These are phyloP conservation scores for Camelina laxa DNA, from an alignment of 345 rosid species.

Conservation along the genomic window DNA sequence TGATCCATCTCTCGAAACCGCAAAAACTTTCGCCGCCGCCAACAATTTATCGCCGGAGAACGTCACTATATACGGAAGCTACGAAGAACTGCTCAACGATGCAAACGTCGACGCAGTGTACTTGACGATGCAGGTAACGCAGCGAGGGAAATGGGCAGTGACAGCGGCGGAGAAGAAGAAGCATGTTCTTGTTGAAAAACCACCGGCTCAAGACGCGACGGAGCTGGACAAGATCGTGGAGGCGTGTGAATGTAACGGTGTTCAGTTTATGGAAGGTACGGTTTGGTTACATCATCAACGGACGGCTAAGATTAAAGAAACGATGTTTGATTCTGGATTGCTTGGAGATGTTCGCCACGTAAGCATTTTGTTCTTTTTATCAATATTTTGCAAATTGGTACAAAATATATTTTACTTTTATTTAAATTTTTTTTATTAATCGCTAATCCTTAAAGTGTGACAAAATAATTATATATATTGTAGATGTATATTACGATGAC, in stretches of 20 bases:
- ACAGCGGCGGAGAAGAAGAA: constrained; percentile 60
- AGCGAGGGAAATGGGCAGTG: constrained; percentile 62
- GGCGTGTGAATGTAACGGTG: constrained; percentile 66
- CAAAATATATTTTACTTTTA: constrained; percentile 14
- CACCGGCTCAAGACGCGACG: constrained; percentile 55
- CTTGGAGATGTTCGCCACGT: constrained; percentile 52
- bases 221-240: constrained; percentile 62
- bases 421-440: neutral
- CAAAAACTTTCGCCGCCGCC: constrained; percentile 51
- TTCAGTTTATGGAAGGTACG: constrained; percentile 80
- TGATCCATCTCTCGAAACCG: constrained; percentile 65
- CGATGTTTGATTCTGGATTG: constrained; percentile 52
- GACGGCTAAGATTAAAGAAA: constrained; percentile 57
- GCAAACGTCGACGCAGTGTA: constrained; percentile 63
- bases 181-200: constrained; percentile 75
- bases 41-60: constrained; percentile 50
- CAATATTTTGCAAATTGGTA: constrained; percentile 11
- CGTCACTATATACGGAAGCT: constrained; percentile 60
- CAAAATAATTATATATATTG: neutral
- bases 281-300: constrained; percentile 81
- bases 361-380: constrained; percentile 23
- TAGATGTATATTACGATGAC: constrained; percentile 57
- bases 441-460: neutral
- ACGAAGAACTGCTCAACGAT: constrained; percentile 58
- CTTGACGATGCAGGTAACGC: constrained; percentile 62